Base-by-base conservation (phyloP, 176 grass and related monocot genomes). In the Phoenix dactylifera region DNA sequence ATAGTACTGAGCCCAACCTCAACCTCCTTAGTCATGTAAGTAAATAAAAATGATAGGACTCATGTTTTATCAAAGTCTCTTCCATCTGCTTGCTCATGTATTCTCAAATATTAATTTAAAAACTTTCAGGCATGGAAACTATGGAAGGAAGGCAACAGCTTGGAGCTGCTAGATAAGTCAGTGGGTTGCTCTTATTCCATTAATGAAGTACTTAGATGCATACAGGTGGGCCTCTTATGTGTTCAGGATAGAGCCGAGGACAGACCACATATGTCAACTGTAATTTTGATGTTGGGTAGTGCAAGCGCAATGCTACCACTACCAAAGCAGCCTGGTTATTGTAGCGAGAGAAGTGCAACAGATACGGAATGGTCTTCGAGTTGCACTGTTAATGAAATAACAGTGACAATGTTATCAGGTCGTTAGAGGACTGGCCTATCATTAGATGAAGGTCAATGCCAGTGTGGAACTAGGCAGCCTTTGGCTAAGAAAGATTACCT, bases 11-110 rank as follows among this genome's bases (percentile, higher is more conserved):
- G 6, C 54, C 52, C 28, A 28, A 50, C 1, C 14, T 58, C 6
- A 70, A 50, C 35, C 67, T 70, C 23, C 55, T 70, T 10, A 35
- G 4, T 23, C 22, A 70, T 26, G 67, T 70, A 50, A 70, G 26
- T n/a, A n/a, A n/a, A n/a, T n/a, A 15, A 52, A 52, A 52, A 39
- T 7, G 7, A 39, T 39, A 12, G 32, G 9, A 32, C 12, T 39
- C 26, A 29, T 29, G 26, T 29, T 39, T 39, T 10, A 12, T 39
- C 6, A 39, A 39, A 39, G 9, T 39, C 7, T 39, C 6, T 10
- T 10, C 32, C 32, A 12, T 39, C 7, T 39, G 1, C 32, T 10
- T 39, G 32, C 32, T 10, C 9, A 39, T 10, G 32, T 39, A 1
- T 12, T 39, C 32, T 39, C 6, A 39, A 39, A 12, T 10, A 39